These are phyloP conservation scores for Phytopythium mirpurense DNA, from an alignment of 352 stramenopile genomes.

Conservation along the genomic window DNA sequence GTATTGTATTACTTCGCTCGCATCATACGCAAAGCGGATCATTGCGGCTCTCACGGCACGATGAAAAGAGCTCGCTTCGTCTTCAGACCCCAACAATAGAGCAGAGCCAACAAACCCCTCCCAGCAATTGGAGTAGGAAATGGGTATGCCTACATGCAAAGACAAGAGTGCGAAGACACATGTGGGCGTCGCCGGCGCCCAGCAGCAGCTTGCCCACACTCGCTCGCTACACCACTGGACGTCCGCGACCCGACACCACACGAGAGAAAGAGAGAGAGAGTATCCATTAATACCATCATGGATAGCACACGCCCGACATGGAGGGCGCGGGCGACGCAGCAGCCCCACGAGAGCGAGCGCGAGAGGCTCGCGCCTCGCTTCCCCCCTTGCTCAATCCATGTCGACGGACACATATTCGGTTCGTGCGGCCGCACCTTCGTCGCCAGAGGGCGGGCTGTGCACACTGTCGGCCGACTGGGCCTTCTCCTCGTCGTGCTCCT, in stretches of 20 bases:
- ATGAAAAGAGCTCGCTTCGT: too few relatives aligned
- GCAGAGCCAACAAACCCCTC: too few relatives aligned
- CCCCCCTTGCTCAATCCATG: constrained; percentile 33
- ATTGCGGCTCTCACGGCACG: too few relatives aligned
- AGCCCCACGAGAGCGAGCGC: background rate
- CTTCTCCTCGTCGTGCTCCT: constrained; percentile 25
- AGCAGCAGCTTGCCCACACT: background rate
- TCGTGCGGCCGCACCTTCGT: constrained; percentile 65
- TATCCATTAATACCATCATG: constrained; percentile 5
- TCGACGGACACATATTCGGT: constrained; percentile 62
- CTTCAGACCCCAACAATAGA: too few relatives aligned
- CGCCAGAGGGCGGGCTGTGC: constrained; percentile 30
- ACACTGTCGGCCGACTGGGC: constrained; percentile 24
- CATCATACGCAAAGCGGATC: too few relatives aligned
- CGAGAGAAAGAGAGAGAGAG: background rate
- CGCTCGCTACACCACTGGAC: background rate
- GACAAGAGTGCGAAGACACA: too few relatives aligned
- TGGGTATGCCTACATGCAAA: too few relatives aligned
- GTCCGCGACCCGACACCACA: background rate
- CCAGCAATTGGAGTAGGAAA: too few relatives aligned
- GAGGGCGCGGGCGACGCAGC: background rate
- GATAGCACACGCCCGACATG: constrained; percentile 2
- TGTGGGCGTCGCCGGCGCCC: too few relatives aligned
- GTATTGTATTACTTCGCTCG: too few relatives aligned
- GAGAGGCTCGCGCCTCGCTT: background rate